Percentiles rank a stretch among this genome's conserved stretches.
phyloP scores from a whole-genome alignment of 2,329 filamentous ascomycete species.

The Trichoderma aggressivum region DNA sequence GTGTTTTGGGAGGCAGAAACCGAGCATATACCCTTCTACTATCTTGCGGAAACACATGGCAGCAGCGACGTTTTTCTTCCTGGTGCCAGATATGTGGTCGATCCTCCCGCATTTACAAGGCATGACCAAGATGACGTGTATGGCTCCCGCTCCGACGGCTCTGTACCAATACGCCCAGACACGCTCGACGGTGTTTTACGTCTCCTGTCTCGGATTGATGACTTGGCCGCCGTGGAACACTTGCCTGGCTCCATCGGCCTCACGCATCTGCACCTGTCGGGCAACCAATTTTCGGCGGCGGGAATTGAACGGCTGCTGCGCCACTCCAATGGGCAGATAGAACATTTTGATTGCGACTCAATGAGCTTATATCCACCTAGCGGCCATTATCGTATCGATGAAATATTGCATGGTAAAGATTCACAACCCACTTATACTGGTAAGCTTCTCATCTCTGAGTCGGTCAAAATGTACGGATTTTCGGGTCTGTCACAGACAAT shows the following conservation, averaged over 20 bases:
- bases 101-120: constrained; percentile 44
- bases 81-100: constrained; percentile 46
- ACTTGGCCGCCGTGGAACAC: constrained; percentile 18
- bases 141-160: constrained; percentile 37
- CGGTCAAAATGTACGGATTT: constrained; percentile 40
- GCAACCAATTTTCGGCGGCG: constrained; percentile 44
- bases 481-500: constrained; percentile 46
- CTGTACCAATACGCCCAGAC: constrained; percentile 26
- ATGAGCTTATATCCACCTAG: constrained; percentile 32
- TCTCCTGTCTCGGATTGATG: constrained; percentile 23
- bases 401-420: neutral
- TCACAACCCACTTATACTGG: neutral
- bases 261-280: constrained; percentile 54
- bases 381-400: neutral
- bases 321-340: constrained; percentile 43
- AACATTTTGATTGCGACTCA: constrained; percentile 51
- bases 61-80: constrained; percentile 44
- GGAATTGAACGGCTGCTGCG: constrained; percentile 45
- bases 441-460: constrained; percentile 28
- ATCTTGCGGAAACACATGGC: neutral
- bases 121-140: too few species aligned
- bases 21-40: neutral
- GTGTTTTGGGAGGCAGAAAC: neutral
- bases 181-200: constrained; percentile 28
- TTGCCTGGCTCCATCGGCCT: constrained; percentile 32